Evolutionary conservation across 148 eudicot genomes (phyloP).

Genomic region (Linanthus parryae): DNA sequence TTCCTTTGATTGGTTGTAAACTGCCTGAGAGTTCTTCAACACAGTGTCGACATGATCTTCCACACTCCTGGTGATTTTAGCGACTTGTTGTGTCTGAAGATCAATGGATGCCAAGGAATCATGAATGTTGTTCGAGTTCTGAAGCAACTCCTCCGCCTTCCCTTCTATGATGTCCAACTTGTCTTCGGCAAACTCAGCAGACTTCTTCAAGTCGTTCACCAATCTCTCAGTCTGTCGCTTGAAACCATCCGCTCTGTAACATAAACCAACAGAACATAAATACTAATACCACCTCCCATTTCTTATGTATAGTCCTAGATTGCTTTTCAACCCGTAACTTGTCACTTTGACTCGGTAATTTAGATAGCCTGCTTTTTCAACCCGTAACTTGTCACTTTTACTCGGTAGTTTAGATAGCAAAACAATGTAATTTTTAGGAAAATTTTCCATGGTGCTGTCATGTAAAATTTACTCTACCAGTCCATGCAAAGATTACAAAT

Average conservation of each 20-base stretch:
- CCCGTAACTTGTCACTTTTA: too few relatives aligned
- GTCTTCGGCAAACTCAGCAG: slow-evolving; percentile 56
- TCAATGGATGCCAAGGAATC: slow-evolving; percentile 47
- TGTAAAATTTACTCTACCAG: neutral
- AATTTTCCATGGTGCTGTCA: neutral
- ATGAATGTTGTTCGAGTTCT: slow-evolving; percentile 32
- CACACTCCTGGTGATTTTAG: slow-evolving; percentile 38
- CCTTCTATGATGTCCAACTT: slow-evolving; percentile 51
- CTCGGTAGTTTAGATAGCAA: neutral
- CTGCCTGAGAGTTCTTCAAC: slow-evolving; percentile 36
- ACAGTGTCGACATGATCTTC: slow-evolving; percentile 32
- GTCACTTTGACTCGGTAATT: too few relatives aligned
- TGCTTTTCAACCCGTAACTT: too few relatives aligned
- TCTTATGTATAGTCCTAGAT: too few relatives aligned
- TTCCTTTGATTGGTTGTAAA: slow-evolving; percentile 38
- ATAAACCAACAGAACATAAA: too few relatives aligned
- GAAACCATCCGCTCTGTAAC: slow-evolving; percentile 12
- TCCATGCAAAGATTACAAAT: neutral
- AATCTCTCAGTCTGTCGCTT: slow-evolving; percentile 55
- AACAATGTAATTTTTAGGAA: neutral
- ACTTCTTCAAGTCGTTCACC: slow-evolving; percentile 57
- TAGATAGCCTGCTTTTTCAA: too few relatives aligned
- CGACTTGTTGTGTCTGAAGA: slow-evolving; percentile 34
- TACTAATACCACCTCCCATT: neutral
- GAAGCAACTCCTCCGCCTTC: slow-evolving; percentile 40